Conservation (phyloP, 2,329 filamentous ascomycete species). For the Ophiostoma tasmaniense region DNA sequence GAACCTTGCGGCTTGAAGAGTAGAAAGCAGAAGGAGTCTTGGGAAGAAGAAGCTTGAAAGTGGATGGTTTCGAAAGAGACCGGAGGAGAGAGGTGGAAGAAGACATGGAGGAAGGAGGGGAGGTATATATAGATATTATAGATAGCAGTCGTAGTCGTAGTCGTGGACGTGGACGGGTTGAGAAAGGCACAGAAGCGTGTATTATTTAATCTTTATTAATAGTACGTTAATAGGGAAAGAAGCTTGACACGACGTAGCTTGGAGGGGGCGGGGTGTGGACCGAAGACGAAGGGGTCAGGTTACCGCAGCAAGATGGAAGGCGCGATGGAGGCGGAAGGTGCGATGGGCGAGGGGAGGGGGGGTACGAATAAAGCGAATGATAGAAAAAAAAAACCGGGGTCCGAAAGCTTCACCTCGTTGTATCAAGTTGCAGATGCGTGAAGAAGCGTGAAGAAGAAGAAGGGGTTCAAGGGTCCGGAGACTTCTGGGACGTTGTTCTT, state of each 20-base stretch:
- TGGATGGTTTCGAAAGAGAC: conserved; percentile 6
- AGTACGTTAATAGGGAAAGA: not conserved
- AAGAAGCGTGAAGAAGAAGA: not conserved
- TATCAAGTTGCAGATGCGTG: not conserved
- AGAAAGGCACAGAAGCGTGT: not conserved
- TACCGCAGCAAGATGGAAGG: not conserved
- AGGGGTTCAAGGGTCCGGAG: not conserved
- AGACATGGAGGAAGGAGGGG: conserved; percentile 4
- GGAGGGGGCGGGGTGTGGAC: not conserved
- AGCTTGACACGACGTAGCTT: not conserved
- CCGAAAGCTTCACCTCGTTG: not conserved
- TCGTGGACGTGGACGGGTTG: not conserved
- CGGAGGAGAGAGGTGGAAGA: conserved; percentile 3
- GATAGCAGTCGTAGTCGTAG: not conserved
- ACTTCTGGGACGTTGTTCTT: not conserved
- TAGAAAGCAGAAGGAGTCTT: conserved; percentile 9
- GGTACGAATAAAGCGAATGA: not conserved
- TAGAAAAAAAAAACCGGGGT: no score
- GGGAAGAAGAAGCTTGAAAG: conserved; percentile 7
- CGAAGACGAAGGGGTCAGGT: not conserved
- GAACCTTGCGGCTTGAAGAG: not conserved
- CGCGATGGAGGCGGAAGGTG: not conserved
- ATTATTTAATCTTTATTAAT: not conserved
- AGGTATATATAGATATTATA: not conserved
- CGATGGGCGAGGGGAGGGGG: not conserved